phyloP scores from a whole-genome alignment of 2,329 filamentous ascomycete species.

The Colletotrichum scovillei region DNA sequence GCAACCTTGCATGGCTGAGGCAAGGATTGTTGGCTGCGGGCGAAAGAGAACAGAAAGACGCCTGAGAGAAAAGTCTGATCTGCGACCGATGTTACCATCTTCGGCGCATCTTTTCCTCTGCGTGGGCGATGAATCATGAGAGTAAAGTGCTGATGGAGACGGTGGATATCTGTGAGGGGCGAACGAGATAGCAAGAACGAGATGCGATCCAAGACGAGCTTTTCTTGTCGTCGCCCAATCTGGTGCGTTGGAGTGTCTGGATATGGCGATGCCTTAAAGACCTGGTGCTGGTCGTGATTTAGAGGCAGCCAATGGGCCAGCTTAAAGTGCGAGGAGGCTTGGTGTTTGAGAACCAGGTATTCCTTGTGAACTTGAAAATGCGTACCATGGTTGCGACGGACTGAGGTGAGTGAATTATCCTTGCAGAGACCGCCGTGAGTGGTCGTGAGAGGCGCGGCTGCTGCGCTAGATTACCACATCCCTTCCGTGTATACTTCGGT shows the following conservation, averaged over 20 bases:
- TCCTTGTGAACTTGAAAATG: background rate
- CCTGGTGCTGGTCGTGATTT: background rate
- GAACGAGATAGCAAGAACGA: background rate
- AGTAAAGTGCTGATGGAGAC: background rate
- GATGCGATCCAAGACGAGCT: background rate
- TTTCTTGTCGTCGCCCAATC: background rate
- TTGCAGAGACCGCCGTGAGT: background rate
- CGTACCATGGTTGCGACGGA: background rate
- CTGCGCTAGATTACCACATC: conserved; percentile 7
- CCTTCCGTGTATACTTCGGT: background rate
- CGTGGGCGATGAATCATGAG: background rate
- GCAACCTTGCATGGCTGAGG: background rate
- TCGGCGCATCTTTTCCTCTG: background rate
- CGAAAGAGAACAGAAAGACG: no score
- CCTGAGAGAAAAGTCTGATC: conserved; percentile 2
- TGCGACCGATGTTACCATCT: background rate
- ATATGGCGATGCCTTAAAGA: background rate
- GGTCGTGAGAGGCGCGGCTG: conserved; percentile 1
- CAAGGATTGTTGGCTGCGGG: background rate
- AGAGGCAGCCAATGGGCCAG: background rate
- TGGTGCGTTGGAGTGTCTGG: background rate
- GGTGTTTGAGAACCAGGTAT: background rate
- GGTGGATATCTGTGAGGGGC: background rate
- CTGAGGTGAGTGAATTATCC: background rate
- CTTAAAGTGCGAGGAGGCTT: background rate